Conservation (phyloP, 306 rosid genomes). For the Glycyrrhiza uralensis region DNA sequence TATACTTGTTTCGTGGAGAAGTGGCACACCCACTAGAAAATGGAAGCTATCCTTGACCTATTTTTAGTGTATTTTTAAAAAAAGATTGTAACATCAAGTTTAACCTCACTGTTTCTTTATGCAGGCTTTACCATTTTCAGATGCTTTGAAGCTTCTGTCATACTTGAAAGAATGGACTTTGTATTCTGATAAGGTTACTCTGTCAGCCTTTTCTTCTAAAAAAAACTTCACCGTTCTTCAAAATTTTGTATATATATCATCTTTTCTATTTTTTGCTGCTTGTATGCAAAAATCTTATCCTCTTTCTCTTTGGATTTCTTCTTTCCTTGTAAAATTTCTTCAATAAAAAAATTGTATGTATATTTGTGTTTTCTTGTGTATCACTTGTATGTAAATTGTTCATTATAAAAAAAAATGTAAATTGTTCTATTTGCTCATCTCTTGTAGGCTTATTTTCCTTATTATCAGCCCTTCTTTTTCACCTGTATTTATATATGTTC, state of each 20-base stretch:
- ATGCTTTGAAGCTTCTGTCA: slow-evolving; percentile 75
- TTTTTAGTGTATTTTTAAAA: background rate
- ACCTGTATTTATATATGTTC: background rate
- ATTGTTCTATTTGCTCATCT: background rate
- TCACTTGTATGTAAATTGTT: too few relatives aligned
- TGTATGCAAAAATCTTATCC: background rate
- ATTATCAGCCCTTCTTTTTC: background rate
- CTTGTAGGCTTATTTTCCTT: background rate
- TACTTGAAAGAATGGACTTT: slow-evolving; percentile 85
- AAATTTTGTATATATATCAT: background rate
- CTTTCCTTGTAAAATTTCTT: background rate
- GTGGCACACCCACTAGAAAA: background rate
- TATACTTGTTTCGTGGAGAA: background rate
- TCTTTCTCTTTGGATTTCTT: background rate
- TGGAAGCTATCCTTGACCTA: background rate
- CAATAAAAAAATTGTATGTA: background rate
- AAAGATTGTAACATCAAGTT: slow-evolving; percentile 6
- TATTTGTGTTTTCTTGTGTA: background rate
- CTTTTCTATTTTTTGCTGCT: background rate
- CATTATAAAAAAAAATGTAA: too few relatives aligned
- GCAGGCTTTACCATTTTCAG: slow-evolving; percentile 91
- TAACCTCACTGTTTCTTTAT: slow-evolving; percentile 25
- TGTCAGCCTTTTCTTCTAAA: background rate
- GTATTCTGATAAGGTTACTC: slow-evolving; percentile 76
- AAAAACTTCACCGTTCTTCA: background rate